Evolutionary conservation across 2,329 filamentous ascomycete species (phyloP).

Genomic region (Fusarium aywerte): DNA sequence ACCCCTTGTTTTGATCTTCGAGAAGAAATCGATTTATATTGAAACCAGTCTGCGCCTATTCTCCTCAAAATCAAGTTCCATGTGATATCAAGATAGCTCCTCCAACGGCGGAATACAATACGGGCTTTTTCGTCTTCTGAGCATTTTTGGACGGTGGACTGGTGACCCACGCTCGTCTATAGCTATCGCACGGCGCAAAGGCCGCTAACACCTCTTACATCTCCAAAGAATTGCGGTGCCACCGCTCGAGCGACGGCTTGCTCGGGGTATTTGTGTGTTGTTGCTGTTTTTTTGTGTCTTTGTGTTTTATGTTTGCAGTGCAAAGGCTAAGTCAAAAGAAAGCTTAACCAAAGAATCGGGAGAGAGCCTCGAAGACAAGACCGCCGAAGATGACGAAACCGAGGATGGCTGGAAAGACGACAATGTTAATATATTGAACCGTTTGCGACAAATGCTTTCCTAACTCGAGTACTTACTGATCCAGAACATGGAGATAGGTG

Average conservation of each 20-base stretch:
- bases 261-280: constrained; percentile 14
- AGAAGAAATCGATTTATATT: constrained; percentile 37
- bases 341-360: constrained; percentile 60
- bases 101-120: constrained; percentile 35
- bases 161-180: constrained; percentile 8
- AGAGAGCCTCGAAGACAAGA: constrained; percentile 66
- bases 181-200: constrained; percentile 6
- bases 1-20: constrained; percentile 32
- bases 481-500: constrained; percentile 72
- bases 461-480: constrained; percentile 60
- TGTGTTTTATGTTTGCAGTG: constrained; percentile 11
- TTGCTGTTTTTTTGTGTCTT: constrained; percentile 5
- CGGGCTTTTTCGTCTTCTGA: constrained; percentile 13
- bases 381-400: constrained; percentile 71
- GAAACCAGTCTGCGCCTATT: constrained; percentile 46
- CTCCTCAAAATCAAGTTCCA: constrained; percentile 41
- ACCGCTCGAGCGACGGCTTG: constrained; percentile 7
- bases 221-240: constrained; percentile 8
- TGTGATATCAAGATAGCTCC: constrained; percentile 39
- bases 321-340: not conserved
- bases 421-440: constrained; percentile 10
- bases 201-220: constrained; percentile 5
- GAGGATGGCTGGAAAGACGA: constrained; percentile 59
- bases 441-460: not conserved
- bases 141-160: constrained; percentile 9